Percentiles rank a stretch among this genome's conserved stretches.
Conservation (phyloP, 805 yeast species). For the Candida tallmaniae region DNA sequence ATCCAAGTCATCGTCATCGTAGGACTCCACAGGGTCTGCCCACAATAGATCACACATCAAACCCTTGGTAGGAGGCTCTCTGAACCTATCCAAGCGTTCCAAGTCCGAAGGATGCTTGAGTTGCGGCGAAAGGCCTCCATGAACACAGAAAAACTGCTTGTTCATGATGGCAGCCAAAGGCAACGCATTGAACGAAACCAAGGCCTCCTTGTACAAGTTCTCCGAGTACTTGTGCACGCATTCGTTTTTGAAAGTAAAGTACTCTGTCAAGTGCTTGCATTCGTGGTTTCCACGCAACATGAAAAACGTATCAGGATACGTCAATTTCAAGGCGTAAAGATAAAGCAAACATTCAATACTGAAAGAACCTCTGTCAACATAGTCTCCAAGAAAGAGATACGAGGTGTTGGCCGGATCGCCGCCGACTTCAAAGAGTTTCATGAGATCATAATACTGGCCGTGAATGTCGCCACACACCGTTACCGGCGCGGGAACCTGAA, state of each 20-base stretch:
- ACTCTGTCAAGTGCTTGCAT: conserved; percentile 86
- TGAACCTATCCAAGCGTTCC: conserved; percentile 66
- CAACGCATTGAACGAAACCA: conserved; percentile 75
- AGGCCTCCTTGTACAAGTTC: conserved; percentile 64
- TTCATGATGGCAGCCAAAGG: conserved; percentile 94
- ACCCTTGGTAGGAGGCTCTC: conserved; percentile 92
- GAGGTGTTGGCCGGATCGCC: conserved; percentile 80
- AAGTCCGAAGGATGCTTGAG: conserved; percentile 67
- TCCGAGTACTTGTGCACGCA: conserved; percentile 78
- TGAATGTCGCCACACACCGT: conserved; percentile 98
- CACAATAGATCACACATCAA: conserved; percentile 91
- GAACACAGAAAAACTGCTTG: conserved; percentile 91
- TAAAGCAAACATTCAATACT: conserved; percentile 79
- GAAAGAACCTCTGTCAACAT: conserved; percentile 91
- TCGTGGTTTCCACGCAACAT: conserved; percentile 94
- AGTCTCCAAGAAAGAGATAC: conserved; percentile 80
- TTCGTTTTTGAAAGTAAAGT: conserved; percentile 89
- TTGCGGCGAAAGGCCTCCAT: conserved; percentile 93
- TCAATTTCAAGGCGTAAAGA: conserved; percentile 73
- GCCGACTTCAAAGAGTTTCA: conserved; percentile 89
- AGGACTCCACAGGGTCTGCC: conserved; percentile 94
- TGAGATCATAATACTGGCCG: conserved; percentile 87
- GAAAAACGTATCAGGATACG: conserved; percentile 69
- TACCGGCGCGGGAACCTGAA: conserved; percentile 85
- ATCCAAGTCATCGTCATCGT: conserved; percentile 46